Conservation (phyloP, 1,284 basidiomycete genomes). For the Sparassis latifolia region DNA sequence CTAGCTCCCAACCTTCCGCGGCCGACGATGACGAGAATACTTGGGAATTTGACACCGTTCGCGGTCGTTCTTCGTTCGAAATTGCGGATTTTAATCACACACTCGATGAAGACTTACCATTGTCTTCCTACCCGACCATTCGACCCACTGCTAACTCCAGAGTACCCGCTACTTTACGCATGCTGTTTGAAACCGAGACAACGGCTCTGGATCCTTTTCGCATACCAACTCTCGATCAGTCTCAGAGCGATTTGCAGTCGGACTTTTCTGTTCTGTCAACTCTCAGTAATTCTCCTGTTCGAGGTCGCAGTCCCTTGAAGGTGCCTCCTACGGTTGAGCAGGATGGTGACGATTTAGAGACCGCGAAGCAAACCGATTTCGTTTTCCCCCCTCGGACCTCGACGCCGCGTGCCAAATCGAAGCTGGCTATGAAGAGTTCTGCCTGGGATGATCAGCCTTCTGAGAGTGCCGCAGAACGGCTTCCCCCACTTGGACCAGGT, state of each 20-base stretch:
- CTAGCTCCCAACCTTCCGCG: conserved; percentile 8
- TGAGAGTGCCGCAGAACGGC: conserved; percentile 14
- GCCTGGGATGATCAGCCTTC: conserved; percentile 20
- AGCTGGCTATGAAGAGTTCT: conserved; percentile 19
- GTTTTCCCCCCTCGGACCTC: conserved; percentile 43
- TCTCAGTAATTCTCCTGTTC: conserved; percentile 22
- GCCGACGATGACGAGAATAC: conserved; percentile 40
- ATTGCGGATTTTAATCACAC: conserved; percentile 11
- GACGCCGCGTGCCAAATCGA: conserved; percentile 27
- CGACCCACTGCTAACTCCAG: conserved; percentile 38
- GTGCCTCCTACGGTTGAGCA: conserved; percentile 12
- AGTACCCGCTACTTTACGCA: conserved; percentile 65
- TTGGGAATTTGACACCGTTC: conserved; percentile 77
- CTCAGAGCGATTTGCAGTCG: conserved; percentile 11
- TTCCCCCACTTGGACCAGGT: conserved; percentile 24
- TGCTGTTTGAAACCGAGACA: conserved; percentile 56
- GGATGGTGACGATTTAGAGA: conserved; percentile 33
- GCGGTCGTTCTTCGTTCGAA: conserved; percentile 31
- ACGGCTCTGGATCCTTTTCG: conserved; percentile 37
- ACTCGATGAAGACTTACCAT: conserved; percentile 16
- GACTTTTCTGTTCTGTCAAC: conserved; percentile 18
- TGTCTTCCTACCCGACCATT: conserved; percentile 37
- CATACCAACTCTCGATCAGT: conserved; percentile 27
- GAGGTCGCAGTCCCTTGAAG: conserved; percentile 18
- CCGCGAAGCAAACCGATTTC: conserved; percentile 45